phyloP scores from a whole-genome alignment of 192 early-diverging fungal genomes.

The Allomyces macrogynus region DNA sequence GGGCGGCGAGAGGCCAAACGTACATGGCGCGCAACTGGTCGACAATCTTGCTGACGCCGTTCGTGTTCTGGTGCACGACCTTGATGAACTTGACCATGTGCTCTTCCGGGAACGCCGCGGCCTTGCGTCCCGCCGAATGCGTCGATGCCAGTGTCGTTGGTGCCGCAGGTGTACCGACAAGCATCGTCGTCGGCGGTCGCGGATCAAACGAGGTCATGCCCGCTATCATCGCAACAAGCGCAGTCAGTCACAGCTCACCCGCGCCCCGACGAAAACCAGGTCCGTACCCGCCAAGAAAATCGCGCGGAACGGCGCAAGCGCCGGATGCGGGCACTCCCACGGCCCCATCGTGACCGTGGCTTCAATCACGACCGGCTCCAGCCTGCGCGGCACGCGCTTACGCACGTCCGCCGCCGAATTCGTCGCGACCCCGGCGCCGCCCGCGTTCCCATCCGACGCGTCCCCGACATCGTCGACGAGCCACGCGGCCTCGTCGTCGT shows the following conservation, averaged over 20 bases:
- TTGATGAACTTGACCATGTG: background rate
- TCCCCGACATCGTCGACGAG: background rate
- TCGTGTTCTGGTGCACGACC: background rate
- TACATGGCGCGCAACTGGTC: background rate
- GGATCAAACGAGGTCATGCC: background rate
- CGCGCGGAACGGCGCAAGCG: background rate
- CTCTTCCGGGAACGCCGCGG: background rate
- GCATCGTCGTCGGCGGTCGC: background rate
- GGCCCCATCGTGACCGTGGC: background rate
- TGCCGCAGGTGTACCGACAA: background rate
- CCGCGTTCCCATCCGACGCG: background rate
- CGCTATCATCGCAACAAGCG: no score
- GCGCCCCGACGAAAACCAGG: no score
- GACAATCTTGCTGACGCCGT: background rate
- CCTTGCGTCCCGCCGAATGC: background rate
- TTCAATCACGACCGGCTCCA: background rate
- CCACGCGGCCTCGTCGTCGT: background rate
- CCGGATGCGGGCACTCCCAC: background rate
- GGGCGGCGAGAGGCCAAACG: background rate
- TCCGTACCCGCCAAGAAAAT: no score
- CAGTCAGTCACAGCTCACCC: no score
- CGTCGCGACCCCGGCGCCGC: background rate
- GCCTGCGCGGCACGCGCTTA: background rate
- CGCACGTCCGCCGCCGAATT: background rate
- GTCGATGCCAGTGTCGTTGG: background rate